Evolutionary conservation across 768 basidiomycete species (phyloP).

Genomic region (Boletus coccyginus): DNA sequence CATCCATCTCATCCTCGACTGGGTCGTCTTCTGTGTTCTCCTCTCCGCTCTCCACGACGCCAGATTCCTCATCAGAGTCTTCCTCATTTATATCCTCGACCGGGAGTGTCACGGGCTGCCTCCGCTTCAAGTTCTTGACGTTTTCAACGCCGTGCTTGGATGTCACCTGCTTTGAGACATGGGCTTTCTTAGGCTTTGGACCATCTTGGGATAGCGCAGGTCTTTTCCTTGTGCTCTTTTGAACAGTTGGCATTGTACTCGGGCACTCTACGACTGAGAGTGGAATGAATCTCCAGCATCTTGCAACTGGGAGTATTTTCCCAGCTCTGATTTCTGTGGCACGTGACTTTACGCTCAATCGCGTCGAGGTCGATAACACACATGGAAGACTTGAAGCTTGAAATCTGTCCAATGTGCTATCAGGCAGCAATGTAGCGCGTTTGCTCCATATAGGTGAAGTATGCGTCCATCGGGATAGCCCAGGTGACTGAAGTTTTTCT

Average conservation of each 20-base stretch:
- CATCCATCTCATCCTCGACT: constrained; percentile 32
- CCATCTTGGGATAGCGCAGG: constrained; percentile 44
- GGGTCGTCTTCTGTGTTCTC: constrained; percentile 17
- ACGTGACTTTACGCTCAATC: constrained; percentile 17
- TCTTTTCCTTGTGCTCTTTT: constrained; percentile 51
- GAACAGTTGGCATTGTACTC: constrained; percentile 38
- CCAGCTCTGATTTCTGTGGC: neutral
- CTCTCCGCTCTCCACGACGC: constrained; percentile 31
- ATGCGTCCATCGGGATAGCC: neutral
- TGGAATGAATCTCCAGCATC: neutral
- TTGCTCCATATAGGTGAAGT: neutral
- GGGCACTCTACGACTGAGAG: neutral
- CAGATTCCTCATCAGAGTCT: constrained; percentile 37
- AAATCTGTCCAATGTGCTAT: neutral
- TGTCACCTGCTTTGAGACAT: constrained; percentile 36
- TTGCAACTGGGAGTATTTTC: neutral
- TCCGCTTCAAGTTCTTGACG: constrained; percentile 59
- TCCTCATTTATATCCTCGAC: constrained; percentile 34
- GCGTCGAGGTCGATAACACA: neutral
- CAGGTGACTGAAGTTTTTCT: neutral
- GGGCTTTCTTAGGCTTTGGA: constrained; percentile 52
- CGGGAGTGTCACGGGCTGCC: constrained; percentile 52
- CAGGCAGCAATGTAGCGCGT: neutral
- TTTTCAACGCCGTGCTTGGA: constrained; percentile 27
- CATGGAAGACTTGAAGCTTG: neutral